Percentiles rank a stretch among this genome's conserved stretches.
Evolutionary conservation across 2,329 filamentous ascomycete genomes (phyloP).

Genomic region (Endoconidiophora laricicola): DNA sequence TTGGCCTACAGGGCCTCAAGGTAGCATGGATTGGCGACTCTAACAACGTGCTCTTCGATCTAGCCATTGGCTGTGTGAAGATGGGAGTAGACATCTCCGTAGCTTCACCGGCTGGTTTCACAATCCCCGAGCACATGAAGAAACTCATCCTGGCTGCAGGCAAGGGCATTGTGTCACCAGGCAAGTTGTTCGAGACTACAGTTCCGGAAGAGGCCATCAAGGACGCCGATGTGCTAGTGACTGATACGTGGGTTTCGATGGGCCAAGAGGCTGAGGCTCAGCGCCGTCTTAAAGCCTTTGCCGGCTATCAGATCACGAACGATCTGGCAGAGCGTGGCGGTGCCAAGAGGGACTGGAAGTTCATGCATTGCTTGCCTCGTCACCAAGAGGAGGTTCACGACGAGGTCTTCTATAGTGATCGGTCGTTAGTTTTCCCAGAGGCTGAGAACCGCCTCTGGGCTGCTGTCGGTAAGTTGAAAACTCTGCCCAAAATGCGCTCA

Average conservation of each 20-base stretch:
- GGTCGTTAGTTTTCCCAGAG: slow-evolving; percentile 81
- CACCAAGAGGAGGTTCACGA: slow-evolving; percentile 88
- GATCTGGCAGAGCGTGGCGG: slow-evolving; percentile 71
- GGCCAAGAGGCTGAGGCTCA: slow-evolving; percentile 77
- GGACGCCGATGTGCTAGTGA: slow-evolving; percentile 77
- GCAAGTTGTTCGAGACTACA: slow-evolving; percentile 57
- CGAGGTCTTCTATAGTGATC: slow-evolving; percentile 78
- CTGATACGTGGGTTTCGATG: slow-evolving; percentile 98
- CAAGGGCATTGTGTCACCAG: slow-evolving; percentile 37
- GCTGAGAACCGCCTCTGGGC: slow-evolving; percentile 91
- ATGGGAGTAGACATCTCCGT: slow-evolving; percentile 74
- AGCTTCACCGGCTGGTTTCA: slow-evolving; percentile 71
- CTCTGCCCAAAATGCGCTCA: no score
- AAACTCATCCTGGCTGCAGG: slow-evolving; percentile 52
- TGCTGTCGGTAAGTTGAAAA: slow-evolving; percentile 46
- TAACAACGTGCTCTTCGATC: slow-evolving; percentile 91
- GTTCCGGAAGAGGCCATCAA: slow-evolving; percentile 74
- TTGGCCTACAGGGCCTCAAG: slow-evolving; percentile 70
- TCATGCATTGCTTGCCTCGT: slow-evolving; percentile 94
- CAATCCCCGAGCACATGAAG: slow-evolving; percentile 61
- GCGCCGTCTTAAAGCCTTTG: slow-evolving; percentile 64
- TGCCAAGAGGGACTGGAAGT: slow-evolving; percentile 81
- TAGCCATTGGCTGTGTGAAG: slow-evolving; percentile 76
- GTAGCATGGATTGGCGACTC: slow-evolving; percentile 93
- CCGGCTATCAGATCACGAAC: slow-evolving; percentile 79